A percentile compares a stretch with the other conserved stretches of the same genome.
Conservation (phyloP, 75 land plant species). For the Cunninghamia lanceolata region DNA sequence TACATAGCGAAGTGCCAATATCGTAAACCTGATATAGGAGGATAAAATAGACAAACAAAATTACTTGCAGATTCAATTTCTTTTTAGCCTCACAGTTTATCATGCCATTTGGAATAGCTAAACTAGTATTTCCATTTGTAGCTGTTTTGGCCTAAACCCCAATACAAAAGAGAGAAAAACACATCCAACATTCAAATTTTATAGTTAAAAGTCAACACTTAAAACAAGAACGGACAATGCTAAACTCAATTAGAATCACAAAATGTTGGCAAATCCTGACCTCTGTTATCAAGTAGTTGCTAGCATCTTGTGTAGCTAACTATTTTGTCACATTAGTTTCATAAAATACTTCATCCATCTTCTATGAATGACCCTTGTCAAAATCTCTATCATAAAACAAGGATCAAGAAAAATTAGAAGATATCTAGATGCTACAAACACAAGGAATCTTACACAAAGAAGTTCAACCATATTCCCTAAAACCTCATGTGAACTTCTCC, state of each 20-base stretch:
- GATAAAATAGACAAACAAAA: neutral
- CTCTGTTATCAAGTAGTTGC: constrained; percentile 78
- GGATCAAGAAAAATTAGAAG: neutral
- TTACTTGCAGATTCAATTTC: constrained; percentile 52
- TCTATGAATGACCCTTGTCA: constrained; percentile 70
- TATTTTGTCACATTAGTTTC: constrained; percentile 60
- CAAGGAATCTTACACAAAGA: no score
- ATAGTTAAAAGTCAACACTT: neutral
- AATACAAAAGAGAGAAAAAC: neutral
- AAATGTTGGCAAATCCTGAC: constrained; percentile 20
- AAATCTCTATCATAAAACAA: constrained; percentile 53
- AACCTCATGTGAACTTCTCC: neutral
- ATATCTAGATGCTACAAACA: neutral
- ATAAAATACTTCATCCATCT: constrained; percentile 46
- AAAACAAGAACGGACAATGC: neutral
- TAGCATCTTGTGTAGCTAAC: constrained; percentile 77
- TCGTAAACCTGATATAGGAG: neutral
- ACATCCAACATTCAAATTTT: neutral
- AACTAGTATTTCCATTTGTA: constrained; percentile 52
- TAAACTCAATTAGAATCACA: neutral
- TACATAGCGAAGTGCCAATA: neutral
- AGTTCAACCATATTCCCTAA: neutral
- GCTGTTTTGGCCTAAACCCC: constrained; percentile 52
- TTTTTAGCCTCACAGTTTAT: constrained; percentile 61
- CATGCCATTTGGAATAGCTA: constrained; percentile 58